These are phyloP conservation scores for Hirschfeldia incana DNA, from an alignment of 345 rosid species.

Conservation along the genomic window DNA sequence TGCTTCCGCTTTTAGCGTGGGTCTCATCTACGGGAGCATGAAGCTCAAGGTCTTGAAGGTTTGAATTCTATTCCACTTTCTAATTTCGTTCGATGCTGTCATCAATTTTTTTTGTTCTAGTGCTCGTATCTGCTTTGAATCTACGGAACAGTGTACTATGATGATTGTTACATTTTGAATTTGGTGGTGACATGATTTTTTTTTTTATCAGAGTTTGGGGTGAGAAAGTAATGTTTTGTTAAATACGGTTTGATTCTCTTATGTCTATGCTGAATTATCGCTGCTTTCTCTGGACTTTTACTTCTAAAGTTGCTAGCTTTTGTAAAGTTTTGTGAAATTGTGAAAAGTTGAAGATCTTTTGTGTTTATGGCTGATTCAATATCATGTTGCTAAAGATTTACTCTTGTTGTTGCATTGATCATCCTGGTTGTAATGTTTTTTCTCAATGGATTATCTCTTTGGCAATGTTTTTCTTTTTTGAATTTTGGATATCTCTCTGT, in stretches of 20 bases:
- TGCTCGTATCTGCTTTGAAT: neutral
- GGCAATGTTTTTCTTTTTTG: neutral
- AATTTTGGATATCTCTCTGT: neutral
- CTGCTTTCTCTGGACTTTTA: neutral
- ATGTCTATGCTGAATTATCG: too few relatives aligned
- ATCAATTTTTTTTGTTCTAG: neutral
- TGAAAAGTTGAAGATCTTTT: neutral
- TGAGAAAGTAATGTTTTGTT: too few relatives aligned
- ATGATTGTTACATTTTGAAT: too few relatives aligned
- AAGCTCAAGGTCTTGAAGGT: slow-evolving; percentile 89
- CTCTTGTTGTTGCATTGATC: slow-evolving; percentile 5
- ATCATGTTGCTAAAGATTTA: neutral
- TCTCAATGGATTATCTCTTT: neutral
- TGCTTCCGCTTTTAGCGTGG: slow-evolving; percentile 72
- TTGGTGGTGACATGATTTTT: too few relatives aligned
- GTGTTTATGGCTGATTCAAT: neutral
- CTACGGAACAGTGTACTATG: too few relatives aligned
- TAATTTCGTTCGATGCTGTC: neutral
- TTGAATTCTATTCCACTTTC: neutral
- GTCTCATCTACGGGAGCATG: slow-evolving; percentile 73
- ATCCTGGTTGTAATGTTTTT: neutral
- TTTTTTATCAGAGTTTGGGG: too few relatives aligned
- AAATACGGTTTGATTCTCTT: too few relatives aligned
- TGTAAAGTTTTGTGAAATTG: neutral
- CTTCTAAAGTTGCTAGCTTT: neutral